Conservation (phyloP, 768 basidiomycete species). For the Mycena rosella region DNA sequence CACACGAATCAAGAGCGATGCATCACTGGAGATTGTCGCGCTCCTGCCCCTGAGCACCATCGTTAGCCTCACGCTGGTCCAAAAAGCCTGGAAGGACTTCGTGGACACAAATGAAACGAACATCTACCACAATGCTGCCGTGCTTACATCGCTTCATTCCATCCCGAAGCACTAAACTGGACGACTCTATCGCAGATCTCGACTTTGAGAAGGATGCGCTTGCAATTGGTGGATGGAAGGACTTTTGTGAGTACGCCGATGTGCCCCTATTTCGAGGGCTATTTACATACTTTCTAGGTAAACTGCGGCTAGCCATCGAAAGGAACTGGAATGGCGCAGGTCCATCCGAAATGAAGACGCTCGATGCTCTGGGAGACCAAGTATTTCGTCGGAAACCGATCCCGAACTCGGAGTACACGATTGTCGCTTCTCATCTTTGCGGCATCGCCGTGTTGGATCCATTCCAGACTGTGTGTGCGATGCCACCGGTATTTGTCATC, state of each 20-base stretch:
- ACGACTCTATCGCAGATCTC: background rate
- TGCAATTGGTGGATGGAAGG: constrained; percentile 1
- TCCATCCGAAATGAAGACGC: too few species aligned
- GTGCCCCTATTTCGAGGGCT: too few species aligned
- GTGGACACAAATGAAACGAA: constrained; percentile 6
- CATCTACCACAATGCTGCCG: constrained; percentile 15
- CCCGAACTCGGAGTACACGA: too few species aligned
- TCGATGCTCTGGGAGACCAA: too few species aligned
- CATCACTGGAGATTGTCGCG: background rate
- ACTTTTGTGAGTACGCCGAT: constrained; percentile 5
- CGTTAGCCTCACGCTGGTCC: background rate
- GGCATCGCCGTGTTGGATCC: constrained; percentile 1
- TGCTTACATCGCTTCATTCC: constrained; percentile 11
- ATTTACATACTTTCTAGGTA: background rate
- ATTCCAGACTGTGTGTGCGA: constrained; percentile 1
- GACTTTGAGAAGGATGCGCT: constrained; percentile 1
- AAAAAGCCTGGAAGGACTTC: constrained; percentile 9
- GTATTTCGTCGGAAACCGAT: too few species aligned
- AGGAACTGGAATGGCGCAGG: background rate
- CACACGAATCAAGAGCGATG: background rate
- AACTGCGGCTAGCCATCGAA: background rate
- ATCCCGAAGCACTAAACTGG: background rate
- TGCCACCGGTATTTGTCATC: background rate
- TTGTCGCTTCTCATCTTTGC: background rate
- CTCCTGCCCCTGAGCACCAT: background rate